A percentile compares a stretch with the other conserved stretches of the same genome.
phyloP scores from a whole-genome alignment of 164 flowering plant species.

The Paratinospora sagittata region DNA sequence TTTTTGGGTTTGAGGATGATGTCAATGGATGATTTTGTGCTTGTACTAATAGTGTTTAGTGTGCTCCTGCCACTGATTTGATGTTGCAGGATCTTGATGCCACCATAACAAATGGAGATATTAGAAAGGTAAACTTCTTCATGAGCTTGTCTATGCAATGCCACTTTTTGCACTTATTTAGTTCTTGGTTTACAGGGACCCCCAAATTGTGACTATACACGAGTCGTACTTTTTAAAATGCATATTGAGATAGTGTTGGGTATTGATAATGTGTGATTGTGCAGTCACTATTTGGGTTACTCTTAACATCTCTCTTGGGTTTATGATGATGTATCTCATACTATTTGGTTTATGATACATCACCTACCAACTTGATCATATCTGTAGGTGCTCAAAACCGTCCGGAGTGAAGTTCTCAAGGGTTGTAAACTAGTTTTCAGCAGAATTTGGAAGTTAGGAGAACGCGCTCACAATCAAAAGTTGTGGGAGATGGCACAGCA shows the following conservation, averaged over 20 bases:
- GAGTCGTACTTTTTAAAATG: too few species aligned
- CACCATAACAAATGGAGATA: conserved; percentile 42
- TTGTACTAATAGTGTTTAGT: background rate
- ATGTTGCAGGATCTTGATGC: conserved; percentile 37
- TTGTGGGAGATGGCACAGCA: conserved; percentile 74
- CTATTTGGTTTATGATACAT: background rate
- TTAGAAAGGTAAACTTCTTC: conserved; percentile 44
- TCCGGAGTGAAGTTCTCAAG: conserved; percentile 46
- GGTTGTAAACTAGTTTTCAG: conserved; percentile 72
- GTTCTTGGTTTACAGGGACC: too few species aligned
- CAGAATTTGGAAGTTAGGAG: conserved; percentile 45
- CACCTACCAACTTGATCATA: too few species aligned
- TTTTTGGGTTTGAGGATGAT: background rate
- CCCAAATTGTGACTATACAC: too few species aligned
- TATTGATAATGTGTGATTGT: too few species aligned
- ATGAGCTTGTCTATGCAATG: background rate
- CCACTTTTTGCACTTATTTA: too few species aligned
- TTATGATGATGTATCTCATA: background rate
- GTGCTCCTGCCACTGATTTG: conserved; percentile 6
- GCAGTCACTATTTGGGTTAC: too few species aligned
- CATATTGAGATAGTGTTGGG: too few species aligned
- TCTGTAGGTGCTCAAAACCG: conserved; percentile 44
- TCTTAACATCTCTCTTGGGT: background rate
- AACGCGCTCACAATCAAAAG: conserved; percentile 37
- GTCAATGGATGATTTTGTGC: background rate